phyloP scores from a whole-genome alignment of 257 asterid species.

The Catharanthus roseus region DNA sequence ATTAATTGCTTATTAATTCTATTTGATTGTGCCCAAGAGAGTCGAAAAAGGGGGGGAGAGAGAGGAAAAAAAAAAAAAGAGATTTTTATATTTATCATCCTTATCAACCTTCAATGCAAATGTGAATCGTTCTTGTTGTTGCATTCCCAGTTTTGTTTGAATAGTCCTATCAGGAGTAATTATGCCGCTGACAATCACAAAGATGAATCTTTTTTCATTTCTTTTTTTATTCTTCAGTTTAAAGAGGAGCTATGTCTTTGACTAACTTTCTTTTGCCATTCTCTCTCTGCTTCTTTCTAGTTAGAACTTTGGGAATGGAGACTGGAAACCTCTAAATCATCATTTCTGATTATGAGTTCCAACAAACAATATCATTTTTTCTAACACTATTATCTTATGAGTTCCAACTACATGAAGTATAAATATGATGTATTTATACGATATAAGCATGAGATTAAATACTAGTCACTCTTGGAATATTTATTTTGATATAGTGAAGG shows the following conservation, averaged over 20 bases:
- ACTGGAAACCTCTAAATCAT: background rate
- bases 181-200: background rate
- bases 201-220: background rate
- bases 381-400: too few relatives aligned
- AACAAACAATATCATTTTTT: background rate
- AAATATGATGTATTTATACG: too few relatives aligned
- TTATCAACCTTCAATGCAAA: background rate
- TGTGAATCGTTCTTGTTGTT: background rate
- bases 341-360: background rate
- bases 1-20: background rate
- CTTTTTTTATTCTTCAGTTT: background rate
- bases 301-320: background rate
- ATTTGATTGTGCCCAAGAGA: background rate
- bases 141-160: too few relatives aligned
- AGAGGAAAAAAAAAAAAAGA: too few relatives aligned
- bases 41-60: too few relatives aligned
- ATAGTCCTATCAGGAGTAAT: background rate
- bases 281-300: background rate
- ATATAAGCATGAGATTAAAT: too few relatives aligned
- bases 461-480: too few relatives aligned
- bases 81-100: background rate
- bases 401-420: too few relatives aligned
- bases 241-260: background rate
- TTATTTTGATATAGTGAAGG: too few relatives aligned
- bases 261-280: background rate